Evolutionary conservation across 2,329 filamentous ascomycete genomes (phyloP).

Genomic region (Venturia pyrina): DNA sequence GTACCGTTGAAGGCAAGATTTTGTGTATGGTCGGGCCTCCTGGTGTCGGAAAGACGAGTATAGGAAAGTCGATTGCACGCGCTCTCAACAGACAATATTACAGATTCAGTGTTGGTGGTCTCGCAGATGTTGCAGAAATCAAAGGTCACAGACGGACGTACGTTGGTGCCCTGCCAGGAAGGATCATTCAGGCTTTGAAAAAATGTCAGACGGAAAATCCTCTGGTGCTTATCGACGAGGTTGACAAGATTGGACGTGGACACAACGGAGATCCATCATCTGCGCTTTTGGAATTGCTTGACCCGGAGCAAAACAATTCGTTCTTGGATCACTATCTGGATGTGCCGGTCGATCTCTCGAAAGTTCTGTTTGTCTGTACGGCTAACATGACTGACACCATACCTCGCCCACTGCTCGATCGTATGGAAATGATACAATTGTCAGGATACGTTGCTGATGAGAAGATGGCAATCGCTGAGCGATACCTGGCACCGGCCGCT

Average conservation of each 20-base stretch:
- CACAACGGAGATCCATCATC: conserved; percentile 96
- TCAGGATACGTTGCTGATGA: conserved; percentile 96
- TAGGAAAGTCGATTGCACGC: conserved; percentile 93
- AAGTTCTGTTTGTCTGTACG: conserved; percentile 96
- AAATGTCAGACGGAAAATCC: conserved; percentile 99
- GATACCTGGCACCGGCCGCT: conserved; percentile 86
- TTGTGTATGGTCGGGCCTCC: conserved; percentile 95
- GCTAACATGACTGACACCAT: conserved; percentile 99
- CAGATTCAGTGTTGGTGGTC: conserved; percentile 90
- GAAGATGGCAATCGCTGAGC: conserved; percentile 96
- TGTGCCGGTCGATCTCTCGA: conserved; percentile 91
- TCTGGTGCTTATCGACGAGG: conserved; percentile 89
- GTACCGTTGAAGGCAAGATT: conserved; percentile 97
- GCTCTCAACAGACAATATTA: conserved; percentile 96
- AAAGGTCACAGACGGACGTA: conserved; percentile 96
- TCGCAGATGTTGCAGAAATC: conserved; percentile 97
- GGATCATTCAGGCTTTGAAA: conserved; percentile 96
- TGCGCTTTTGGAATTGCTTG: conserved; percentile 82
- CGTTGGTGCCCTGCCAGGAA: conserved; percentile 86
- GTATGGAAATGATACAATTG: conserved; percentile 95
- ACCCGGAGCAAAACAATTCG: conserved; percentile 93
- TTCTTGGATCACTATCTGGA: conserved; percentile 99
- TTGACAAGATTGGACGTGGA: conserved; percentile 95
- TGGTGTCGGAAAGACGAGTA: conserved; percentile 96
- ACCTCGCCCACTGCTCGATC: conserved; percentile 80